Percentiles rank a stretch among this genome's conserved stretches.
phyloP scores from a whole-genome alignment of 164 flowering plant genomes.

The Santalum album region DNA sequence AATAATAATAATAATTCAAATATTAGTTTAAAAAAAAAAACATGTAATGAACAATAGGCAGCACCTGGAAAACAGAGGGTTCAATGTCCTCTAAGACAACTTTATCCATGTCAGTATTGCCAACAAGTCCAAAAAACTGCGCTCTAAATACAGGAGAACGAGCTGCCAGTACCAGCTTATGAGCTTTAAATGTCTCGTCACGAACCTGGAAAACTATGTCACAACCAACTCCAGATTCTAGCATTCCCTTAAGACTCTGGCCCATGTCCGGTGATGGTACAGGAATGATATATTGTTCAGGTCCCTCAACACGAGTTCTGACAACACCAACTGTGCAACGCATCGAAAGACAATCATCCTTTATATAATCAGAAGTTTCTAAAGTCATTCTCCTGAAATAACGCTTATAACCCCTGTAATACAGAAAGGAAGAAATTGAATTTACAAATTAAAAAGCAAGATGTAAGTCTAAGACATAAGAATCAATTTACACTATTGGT shows the following conservation, averaged over 20 bases:
- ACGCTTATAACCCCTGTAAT: constrained; percentile 86
- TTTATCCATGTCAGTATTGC: constrained; percentile 53
- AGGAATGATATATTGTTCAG: constrained; percentile 38
- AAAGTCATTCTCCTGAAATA: constrained; percentile 57
- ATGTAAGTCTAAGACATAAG: background rate
- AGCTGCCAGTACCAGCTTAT: constrained; percentile 85
- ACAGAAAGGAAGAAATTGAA: background rate
- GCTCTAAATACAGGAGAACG: constrained; percentile 94
- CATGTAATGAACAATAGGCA: background rate
- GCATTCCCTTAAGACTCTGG: constrained; percentile 39
- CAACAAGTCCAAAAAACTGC: constrained; percentile 79
- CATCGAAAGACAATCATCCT: constrained; percentile 78
- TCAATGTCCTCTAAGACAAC: constrained; percentile 60
- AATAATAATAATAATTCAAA: too few relatives aligned
- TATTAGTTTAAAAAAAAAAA: too few relatives aligned
- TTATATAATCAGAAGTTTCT: constrained; percentile 70
- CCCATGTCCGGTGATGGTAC: constrained; percentile 78
- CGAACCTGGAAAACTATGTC: constrained; percentile 72
- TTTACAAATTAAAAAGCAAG: background rate
- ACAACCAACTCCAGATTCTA: constrained; percentile 60
- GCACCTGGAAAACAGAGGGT: constrained; percentile 79
- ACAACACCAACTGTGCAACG: constrained; percentile 93
- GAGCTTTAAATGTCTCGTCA: constrained; percentile 68
- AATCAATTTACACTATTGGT: background rate
- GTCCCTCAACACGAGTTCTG: constrained; percentile 59